These are phyloP conservation scores for Colletotrichum limetticola DNA, from an alignment of 2,329 filamentous ascomycete species.

Conservation along the genomic window DNA sequence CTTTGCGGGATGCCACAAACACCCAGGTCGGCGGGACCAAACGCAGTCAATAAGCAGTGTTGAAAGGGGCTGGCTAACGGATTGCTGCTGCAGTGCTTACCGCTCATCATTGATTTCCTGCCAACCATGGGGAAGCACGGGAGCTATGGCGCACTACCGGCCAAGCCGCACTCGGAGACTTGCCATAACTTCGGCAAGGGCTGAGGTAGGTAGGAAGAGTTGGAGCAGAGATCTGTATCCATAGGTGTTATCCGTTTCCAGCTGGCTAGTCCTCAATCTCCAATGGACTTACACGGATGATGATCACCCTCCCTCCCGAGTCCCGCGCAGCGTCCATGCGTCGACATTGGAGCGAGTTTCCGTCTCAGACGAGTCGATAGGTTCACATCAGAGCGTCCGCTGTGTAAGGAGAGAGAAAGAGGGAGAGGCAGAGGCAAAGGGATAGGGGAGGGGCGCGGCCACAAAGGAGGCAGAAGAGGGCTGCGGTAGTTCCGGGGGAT, in stretches of 20 bases:
- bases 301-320: conserved; percentile 2
- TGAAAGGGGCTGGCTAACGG: not conserved
- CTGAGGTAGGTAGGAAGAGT: not conserved
- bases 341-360: conserved; percentile 5
- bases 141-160: not conserved
- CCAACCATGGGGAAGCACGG: not conserved
- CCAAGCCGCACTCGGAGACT: conserved; percentile 2
- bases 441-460: not conserved
- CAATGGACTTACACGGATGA: conserved; percentile 35
- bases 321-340: conserved; percentile 13
- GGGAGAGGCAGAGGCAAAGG: not conserved
- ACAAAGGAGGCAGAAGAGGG: conserved; percentile 7
- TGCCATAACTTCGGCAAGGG: conserved; percentile 20
- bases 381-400: conserved; percentile 21
- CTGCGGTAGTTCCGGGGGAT: conserved; percentile 23
- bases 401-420: not conserved
- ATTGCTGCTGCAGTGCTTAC: not conserved
- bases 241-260: not conserved
- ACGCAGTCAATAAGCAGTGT: not conserved
- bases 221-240: not conserved
- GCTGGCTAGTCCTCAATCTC: conserved; percentile 13
- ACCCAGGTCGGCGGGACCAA: not conserved
- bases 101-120: not conserved
- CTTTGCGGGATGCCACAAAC: conserved; percentile 2
- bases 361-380: conserved; percentile 21